Conservation (phyloP, 2,329 filamentous ascomycete species). For the Claviceps humidiphila region DNA sequence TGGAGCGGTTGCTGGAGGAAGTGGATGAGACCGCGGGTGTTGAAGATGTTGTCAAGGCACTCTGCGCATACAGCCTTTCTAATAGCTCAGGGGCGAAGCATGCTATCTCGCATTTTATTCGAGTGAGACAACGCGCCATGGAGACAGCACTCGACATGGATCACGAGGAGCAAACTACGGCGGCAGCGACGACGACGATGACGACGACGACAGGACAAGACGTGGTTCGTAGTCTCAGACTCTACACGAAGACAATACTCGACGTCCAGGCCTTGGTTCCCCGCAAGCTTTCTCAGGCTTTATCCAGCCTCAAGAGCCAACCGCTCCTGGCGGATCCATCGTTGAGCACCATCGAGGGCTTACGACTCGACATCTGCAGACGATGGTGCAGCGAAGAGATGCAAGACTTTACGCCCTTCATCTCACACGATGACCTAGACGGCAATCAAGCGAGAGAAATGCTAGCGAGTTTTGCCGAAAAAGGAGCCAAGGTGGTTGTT, state of each 20-base stretch:
- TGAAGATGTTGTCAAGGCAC: constrained; percentile 51
- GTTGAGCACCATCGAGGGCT: constrained; percentile 50
- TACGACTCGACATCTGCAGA: constrained; percentile 66
- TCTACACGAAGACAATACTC: constrained; percentile 66
- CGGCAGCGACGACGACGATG: constrained; percentile 22
- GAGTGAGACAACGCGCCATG: constrained; percentile 58
- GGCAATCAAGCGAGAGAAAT: constrained; percentile 45
- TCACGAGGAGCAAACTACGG: constrained; percentile 26
- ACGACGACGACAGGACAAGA: constrained; percentile 23
- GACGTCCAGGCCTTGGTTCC: constrained; percentile 69
- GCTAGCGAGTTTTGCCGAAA: constrained; percentile 49
- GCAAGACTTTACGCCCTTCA: constrained; percentile 73
- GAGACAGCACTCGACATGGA: constrained; percentile 43
- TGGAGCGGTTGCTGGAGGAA: constrained; percentile 56
- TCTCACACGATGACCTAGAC: constrained; percentile 65
- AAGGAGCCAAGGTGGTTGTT: constrained; percentile 45
- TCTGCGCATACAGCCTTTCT: constrained; percentile 71
- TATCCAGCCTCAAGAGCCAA: constrained; percentile 54
- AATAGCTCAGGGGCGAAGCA: constrained; percentile 71
- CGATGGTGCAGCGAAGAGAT: constrained; percentile 76
- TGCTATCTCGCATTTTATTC: constrained; percentile 65
- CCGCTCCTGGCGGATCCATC: constrained; percentile 60
- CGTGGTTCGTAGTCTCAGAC: constrained; percentile 50
- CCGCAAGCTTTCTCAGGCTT: constrained; percentile 52
- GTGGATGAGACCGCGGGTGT: constrained; percentile 38